Base-by-base conservation (phyloP, 768 basidiomycete genomes). In the Leccinum sublutescens region DNA sequence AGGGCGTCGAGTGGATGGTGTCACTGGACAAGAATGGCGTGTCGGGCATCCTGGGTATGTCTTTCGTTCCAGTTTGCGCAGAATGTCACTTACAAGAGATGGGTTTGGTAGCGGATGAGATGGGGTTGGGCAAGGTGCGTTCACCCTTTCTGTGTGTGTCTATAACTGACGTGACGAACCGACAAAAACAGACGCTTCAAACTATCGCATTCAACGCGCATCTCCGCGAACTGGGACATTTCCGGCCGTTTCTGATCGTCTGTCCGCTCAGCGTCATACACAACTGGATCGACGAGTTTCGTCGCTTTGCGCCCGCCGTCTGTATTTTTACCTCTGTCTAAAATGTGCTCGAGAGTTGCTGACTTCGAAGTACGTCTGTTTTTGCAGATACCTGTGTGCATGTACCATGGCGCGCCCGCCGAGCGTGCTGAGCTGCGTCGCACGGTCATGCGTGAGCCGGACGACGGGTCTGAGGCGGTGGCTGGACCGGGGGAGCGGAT, bases 1-100 rank as follows among this genome's bases (percentile, higher is more conserved):
- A 95, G 53, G 96, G 96, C 0, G 82, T 97, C 15, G 91, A 95
- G 62, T 98, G 96, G 96, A 91, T 97, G 91, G 87, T 90, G 1
- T 86, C 86, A 11, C 74, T 97, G 15, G 88, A 93, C 70, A 83
- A 90, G 73, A 94, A 93, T 65, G 91, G 91, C 1, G 88, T 92
- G 21, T 87, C 86, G 1, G 91, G 91, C 1, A 92, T 92, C 59
- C 65, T 92, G 43, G 89, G 88, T 89, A 59, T 36, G 82, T 70
- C 14, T 34, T 23, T 27, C 14, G n/a, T 21, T 33, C 50, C 71
- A 63, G 10, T 34, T 75, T 11, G 1, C 1, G 11, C 45, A 66
- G 49, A 50, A 9, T 66, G 43, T 70, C 2, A 15, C 43, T 52
- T 21, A 60, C 19, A 12, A 43, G 40, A 19, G 10, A 19, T 43